Conservation (phyloP, 1,139 yeast species). For the Hansenula sp. region DNA sequence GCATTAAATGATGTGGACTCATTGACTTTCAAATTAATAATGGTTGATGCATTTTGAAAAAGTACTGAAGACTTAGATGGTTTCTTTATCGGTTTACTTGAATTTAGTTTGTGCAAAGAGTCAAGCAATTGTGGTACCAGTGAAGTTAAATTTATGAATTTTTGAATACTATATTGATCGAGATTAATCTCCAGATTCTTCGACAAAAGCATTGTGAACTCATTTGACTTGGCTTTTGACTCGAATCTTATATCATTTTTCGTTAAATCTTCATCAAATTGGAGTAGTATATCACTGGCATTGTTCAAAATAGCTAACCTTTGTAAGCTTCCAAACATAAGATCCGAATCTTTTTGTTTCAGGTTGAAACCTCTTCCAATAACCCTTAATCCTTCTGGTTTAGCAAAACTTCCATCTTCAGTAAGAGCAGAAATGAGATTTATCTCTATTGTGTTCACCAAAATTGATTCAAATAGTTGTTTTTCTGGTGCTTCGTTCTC, state of each 20-base stretch:
- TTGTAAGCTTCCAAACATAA: slow-evolving; percentile 46
- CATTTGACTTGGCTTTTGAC: slow-evolving; percentile 31
- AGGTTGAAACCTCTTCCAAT: slow-evolving; percentile 31
- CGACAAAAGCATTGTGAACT: slow-evolving; percentile 41
- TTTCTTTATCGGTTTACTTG: background rate
- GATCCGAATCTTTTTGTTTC: slow-evolving; percentile 37
- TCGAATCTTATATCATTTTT: slow-evolving; percentile 54
- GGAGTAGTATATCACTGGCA: slow-evolving; percentile 21
- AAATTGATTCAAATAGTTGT: slow-evolving; percentile 7
- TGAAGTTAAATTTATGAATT: slow-evolving; percentile 10
- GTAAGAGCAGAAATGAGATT: slow-evolving; percentile 43
- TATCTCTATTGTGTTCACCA: slow-evolving; percentile 27
- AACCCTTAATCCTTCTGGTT: slow-evolving; percentile 29
- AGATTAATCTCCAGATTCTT: slow-evolving; percentile 36
- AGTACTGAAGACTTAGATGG: slow-evolving; percentile 5
- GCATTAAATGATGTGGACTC: slow-evolving; percentile 2
- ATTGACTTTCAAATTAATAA: slow-evolving; percentile 7
- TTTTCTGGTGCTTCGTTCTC: background rate
- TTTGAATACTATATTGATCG: slow-evolving; percentile 20
- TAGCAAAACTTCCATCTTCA: slow-evolving; percentile 35
- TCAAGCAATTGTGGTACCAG: slow-evolving; percentile 18
- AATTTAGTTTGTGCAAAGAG: slow-evolving; percentile 12
- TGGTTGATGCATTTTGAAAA: slow-evolving; percentile 18
- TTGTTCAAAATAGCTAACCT: slow-evolving; percentile 27
- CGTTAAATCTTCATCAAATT: slow-evolving; percentile 19